Conservation (phyloP, 352 stramenopile species). For the Globisporangium spiculum region DNA sequence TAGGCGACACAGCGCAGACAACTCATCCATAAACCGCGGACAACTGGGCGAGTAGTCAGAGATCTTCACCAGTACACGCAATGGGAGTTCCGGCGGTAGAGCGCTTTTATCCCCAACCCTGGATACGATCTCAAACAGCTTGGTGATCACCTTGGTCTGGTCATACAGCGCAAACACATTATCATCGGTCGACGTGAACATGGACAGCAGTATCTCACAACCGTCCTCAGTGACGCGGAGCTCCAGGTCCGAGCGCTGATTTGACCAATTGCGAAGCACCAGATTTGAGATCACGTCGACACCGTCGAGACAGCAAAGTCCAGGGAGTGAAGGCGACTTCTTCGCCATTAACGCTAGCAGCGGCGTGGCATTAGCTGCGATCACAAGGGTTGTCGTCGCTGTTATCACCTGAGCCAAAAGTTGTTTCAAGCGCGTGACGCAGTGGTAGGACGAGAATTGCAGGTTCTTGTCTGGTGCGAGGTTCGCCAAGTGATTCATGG, state of each 20-base stretch:
- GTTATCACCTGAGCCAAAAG: constrained; percentile 7
- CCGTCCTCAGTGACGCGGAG: constrained; percentile 39
- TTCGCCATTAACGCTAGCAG: constrained; percentile 49
- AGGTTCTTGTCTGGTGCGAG: constrained; percentile 20
- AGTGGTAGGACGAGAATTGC: constrained; percentile 27
- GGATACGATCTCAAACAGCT: constrained; percentile 48
- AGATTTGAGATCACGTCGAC: constrained; percentile 37
- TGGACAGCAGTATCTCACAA: constrained; percentile 41
- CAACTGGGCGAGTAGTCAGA: constrained; percentile 36
- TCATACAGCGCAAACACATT: constrained; percentile 44
- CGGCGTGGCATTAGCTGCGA: constrained; percentile 43
- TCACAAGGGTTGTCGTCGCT: constrained; percentile 10
- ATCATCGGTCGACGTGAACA: constrained; percentile 42
- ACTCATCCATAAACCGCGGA: constrained; percentile 32
- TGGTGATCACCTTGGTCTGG: constrained; percentile 40
- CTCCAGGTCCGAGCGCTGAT: constrained; percentile 4
- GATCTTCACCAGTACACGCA: constrained; percentile 48
- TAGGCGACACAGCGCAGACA: constrained; percentile 27
- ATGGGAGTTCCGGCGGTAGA: constrained; percentile 33
- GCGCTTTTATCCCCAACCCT: background rate
- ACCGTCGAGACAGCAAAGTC: constrained; percentile 40
- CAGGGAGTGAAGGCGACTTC: constrained; percentile 42
- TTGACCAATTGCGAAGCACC: constrained; percentile 20
- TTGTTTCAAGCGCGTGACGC: constrained; percentile 22
- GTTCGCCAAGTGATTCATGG: constrained; percentile 29